Percentiles rank a stretch among this genome's conserved stretches.
Conservation (phyloP, 1,284 basidiomycete species). For the Naganishia sp. region DNA sequence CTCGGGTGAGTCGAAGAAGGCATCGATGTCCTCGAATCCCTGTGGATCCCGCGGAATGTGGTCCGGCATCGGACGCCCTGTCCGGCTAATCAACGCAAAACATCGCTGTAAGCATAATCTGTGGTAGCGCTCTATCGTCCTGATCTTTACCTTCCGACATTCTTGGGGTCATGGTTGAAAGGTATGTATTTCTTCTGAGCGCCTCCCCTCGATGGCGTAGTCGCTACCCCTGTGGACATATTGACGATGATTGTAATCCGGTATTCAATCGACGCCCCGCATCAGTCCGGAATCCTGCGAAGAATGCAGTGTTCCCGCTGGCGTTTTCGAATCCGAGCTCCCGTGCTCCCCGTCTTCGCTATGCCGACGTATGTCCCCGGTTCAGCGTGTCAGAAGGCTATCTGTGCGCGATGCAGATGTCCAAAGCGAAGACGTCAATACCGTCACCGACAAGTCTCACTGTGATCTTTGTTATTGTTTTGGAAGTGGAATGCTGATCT, state of each 20-base stretch:
- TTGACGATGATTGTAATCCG: neutral
- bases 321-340: neutral
- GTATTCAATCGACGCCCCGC: neutral
- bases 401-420: neutral
- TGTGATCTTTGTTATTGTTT: constrained; percentile 28
- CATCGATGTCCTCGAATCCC: constrained; percentile 79
- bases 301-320: neutral
- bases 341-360: neutral
- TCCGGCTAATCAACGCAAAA: constrained; percentile 39
- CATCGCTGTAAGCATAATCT: neutral
- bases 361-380: neutral
- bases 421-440: neutral
- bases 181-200: constrained; percentile 40
- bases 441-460: constrained; percentile 4
- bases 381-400: neutral
- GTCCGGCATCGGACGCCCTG: constrained; percentile 47
- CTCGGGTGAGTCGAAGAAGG: constrained; percentile 61
- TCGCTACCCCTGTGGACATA: constrained; percentile 18
- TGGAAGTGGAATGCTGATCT: constrained; percentile 18
- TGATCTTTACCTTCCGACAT: constrained; percentile 49
- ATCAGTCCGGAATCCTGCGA: neutral
- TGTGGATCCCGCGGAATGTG: constrained; percentile 71
- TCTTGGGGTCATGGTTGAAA: constrained; percentile 48
- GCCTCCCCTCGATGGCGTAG: constrained; percentile 10
- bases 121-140: neutral